Conservation (phyloP, 2,329 filamentous ascomycete genomes). For the Exutisphaerella laricina region DNA sequence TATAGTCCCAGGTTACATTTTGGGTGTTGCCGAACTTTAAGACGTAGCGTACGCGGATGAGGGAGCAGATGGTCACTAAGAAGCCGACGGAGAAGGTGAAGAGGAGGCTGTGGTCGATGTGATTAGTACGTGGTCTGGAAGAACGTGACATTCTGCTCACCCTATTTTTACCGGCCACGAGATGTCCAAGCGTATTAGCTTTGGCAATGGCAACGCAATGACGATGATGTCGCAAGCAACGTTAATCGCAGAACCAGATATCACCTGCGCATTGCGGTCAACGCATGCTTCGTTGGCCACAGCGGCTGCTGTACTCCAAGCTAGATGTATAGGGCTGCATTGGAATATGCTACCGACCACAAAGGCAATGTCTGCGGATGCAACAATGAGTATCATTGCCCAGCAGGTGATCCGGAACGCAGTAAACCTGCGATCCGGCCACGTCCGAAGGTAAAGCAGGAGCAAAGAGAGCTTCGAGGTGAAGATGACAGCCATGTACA, state of each 20-base stretch:
- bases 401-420: not conserved
- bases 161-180: slow-evolving; percentile 8
- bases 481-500: slow-evolving; percentile 8
- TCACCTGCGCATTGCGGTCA: slow-evolving; percentile 4
- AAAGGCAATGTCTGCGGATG: not conserved
- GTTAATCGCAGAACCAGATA: slow-evolving; percentile 5
- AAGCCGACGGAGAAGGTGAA: not conserved
- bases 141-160: slow-evolving; percentile 1
- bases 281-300: slow-evolving; percentile 5
- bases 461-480: slow-evolving; percentile 9
- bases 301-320: not conserved
- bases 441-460: slow-evolving; percentile 9
- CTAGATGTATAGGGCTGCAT: slow-evolving; percentile 5
- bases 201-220: slow-evolving; percentile 11
- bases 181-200: slow-evolving; percentile 8
- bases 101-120: not conserved
- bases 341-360: slow-evolving; percentile 2
- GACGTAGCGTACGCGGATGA: not conserved
- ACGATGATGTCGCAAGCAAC: slow-evolving; percentile 13
- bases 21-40: not conserved
- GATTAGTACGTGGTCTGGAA: not conserved
- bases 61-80: not conserved
- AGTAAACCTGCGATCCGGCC: not conserved
- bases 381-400: not conserved
- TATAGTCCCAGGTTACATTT: slow-evolving; percentile 21